A percentile compares a stretch with the other conserved stretches of the same genome.
These are phyloP conservation scores for Trichocomaceae sp. DNA, from an alignment of 2,329 filamentous ascomycete species.

Conservation along the genomic window DNA sequence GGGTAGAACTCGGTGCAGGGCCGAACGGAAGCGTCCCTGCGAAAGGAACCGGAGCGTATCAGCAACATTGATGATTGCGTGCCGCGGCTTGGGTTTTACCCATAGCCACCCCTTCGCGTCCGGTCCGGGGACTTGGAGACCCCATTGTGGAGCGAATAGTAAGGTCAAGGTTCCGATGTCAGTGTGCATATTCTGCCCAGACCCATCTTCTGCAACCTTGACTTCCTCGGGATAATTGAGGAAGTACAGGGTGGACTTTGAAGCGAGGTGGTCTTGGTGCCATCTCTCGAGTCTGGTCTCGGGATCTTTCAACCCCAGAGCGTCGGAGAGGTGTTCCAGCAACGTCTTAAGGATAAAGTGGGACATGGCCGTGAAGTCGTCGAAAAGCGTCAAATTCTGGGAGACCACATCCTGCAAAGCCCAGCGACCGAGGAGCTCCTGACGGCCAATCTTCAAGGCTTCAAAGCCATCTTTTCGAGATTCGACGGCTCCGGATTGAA, in stretches of 20 bases:
- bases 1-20: conserved; percentile 22
- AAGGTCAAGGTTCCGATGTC: conserved; percentile 8
- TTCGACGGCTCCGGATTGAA: no score
- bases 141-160: conserved; percentile 1
- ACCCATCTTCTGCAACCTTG: background rate
- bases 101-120: conserved; percentile 18
- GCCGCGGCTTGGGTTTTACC: conserved; percentile 22
- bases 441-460: no score
- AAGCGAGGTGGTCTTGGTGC: background rate
- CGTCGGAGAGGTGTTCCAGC: background rate
- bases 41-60: conserved; percentile 24
- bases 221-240: background rate
- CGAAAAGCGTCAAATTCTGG: conserved; percentile 3
- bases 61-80: conserved; percentile 31
- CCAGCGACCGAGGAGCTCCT: no score
- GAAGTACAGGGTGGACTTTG: conserved; percentile 1
- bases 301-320: background rate
- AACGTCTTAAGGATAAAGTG: background rate
- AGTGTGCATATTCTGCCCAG: conserved; percentile 7
- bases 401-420: background rate
- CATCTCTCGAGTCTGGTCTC: background rate
- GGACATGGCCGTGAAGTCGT: background rate
- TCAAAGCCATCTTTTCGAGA: no score
- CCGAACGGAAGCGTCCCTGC: conserved; percentile 14
- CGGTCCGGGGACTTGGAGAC: conserved; percentile 1